Base-by-base conservation (phyloP, 2,329 filamentous ascomycete species). In the Chalaropsis ovoidea region DNA sequence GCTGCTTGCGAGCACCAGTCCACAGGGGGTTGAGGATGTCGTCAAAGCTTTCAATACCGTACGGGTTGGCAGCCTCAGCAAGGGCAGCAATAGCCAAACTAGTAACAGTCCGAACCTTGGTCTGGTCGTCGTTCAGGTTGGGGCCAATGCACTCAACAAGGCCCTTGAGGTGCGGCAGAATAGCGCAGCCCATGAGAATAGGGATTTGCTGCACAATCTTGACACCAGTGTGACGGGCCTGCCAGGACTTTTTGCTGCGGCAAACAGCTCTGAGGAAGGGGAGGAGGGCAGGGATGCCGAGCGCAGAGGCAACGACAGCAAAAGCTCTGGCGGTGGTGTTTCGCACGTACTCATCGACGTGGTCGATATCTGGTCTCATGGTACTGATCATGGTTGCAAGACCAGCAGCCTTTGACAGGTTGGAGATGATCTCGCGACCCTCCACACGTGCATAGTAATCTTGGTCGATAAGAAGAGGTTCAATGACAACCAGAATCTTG, bases 151-250 rank as follows among this genome's bases (percentile, higher is more conserved):
- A 97, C 71, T 97, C 94, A 7, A 99, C 94, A 11, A 99, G 80
- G 3, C 93, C 93, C 75, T 96, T 97, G 64, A 99, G 81, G 75
- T 99, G 93, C 42, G 94, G 94, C 31, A 99, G 79, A 63, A 99
- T 90, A 56, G 94, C 94, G 74, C 94, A 99, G 35, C 94, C 94
- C 94, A 99, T 99, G 4, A 99, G 79, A 70, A 99, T 99, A 24
- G 94, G 93, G 71, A 99, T 97, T 74, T 99, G 94, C 75, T 99
- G 94, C 17, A 99, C 89, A 73, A 99, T 99, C 80, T 99, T 99
- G 70, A 99, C 94, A 78, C 94, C 94, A 1, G 94, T 99, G 75
- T 99, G 94, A 68, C 94, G 83, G 64, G 94, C 94, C 74, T 97
- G 92, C 94, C 94, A 99, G 66, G 94, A 97, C 77, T 99, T 99